phyloP scores from a whole-genome alignment of 257 asterid genomes.

The Mentha longifolia region DNA sequence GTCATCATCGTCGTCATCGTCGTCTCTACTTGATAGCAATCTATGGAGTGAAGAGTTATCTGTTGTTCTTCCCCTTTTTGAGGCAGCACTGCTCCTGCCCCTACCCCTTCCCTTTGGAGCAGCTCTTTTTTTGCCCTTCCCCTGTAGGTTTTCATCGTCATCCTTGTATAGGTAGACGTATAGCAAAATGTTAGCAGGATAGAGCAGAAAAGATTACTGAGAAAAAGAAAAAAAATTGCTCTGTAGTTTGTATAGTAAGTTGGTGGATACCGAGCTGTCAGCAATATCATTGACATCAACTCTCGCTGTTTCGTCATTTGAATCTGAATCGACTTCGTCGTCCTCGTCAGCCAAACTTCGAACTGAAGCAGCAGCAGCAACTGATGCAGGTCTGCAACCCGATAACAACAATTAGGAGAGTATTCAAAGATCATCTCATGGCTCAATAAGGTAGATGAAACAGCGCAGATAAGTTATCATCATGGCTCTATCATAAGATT shows the following conservation, averaged over 20 bases:
- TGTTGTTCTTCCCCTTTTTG: slow-evolving; percentile 84
- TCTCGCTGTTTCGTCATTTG: slow-evolving; percentile 75
- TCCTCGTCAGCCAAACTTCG: slow-evolving; percentile 75
- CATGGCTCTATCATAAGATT: slow-evolving; percentile 11
- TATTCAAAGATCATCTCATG: not conserved
- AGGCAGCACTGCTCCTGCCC: slow-evolving; percentile 69
- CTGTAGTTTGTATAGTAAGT: slow-evolving; percentile 25
- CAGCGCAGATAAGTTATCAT: slow-evolving; percentile 4
- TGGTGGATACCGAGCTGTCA: slow-evolving; percentile 68
- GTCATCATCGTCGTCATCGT: slow-evolving; percentile 66
- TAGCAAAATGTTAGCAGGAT: slow-evolving; percentile 2
- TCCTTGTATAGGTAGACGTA: slow-evolving; percentile 50
- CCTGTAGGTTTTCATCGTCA: slow-evolving; percentile 53
- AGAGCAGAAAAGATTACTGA: slow-evolving; percentile 4
- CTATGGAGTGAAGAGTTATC: slow-evolving; percentile 77
- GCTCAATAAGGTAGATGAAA: slow-evolving; percentile 8
- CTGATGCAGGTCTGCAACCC: slow-evolving; percentile 75
- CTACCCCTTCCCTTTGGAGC: slow-evolving; percentile 90
- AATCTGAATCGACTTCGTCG: slow-evolving; percentile 79
- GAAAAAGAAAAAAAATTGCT: slow-evolving; percentile 26
- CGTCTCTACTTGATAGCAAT: slow-evolving; percentile 66
- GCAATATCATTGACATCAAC: slow-evolving; percentile 55
- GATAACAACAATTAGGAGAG: slow-evolving; percentile 14
- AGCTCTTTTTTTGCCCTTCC: slow-evolving; percentile 84
- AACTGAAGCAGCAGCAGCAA: too few relatives aligned